Percentiles rank a stretch among this genome's conserved stretches.
phyloP scores from a whole-genome alignment of 2,329 filamentous ascomycete species.

The Neofusicoccum parvum region DNA sequence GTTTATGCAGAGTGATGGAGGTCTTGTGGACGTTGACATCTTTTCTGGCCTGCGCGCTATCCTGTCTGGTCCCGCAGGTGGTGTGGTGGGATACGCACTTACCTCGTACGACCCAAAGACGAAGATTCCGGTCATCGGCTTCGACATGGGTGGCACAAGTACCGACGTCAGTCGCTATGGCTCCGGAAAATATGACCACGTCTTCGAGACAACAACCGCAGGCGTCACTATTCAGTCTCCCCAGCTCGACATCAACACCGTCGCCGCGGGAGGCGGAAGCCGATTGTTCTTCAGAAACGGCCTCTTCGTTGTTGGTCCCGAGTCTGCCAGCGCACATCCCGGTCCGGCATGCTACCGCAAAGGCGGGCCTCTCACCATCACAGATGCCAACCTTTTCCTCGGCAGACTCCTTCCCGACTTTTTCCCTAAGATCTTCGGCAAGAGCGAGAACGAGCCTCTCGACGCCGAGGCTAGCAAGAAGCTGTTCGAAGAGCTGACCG shows the following conservation, averaged over 20 bases:
- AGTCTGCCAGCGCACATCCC: constrained; percentile 85
- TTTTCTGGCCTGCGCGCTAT: constrained; percentile 87
- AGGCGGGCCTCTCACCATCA: constrained; percentile 86
- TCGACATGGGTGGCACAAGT: constrained; percentile 93
- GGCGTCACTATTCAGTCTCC: constrained; percentile 94
- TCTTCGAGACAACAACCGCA: constrained; percentile 91
- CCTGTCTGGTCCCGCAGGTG: constrained; percentile 86
- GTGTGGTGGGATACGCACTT: constrained; percentile 88
- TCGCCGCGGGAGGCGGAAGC: constrained; percentile 86
- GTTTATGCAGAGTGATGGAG: constrained; percentile 91
- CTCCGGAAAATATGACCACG: constrained; percentile 84
- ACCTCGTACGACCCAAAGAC: constrained; percentile 86
- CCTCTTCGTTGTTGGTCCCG: constrained; percentile 85
- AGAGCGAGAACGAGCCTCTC: constrained; percentile 79
- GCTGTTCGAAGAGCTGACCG: constrained; percentile 73
- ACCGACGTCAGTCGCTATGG: constrained; percentile 88
- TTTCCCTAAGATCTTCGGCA: constrained; percentile 94
- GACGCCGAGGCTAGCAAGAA: constrained; percentile 75
- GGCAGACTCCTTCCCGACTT: constrained; percentile 85
- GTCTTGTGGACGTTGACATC: constrained; percentile 69
- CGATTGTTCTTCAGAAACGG: constrained; percentile 86
- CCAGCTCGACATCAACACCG: constrained; percentile 92
- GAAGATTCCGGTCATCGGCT: constrained; percentile 84
- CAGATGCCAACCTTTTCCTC: constrained; percentile 76
- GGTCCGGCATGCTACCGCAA: constrained; percentile 91